phyloP scores from a whole-genome alignment of 768 basidiomycete genomes.

The Collybia mongolica region DNA sequence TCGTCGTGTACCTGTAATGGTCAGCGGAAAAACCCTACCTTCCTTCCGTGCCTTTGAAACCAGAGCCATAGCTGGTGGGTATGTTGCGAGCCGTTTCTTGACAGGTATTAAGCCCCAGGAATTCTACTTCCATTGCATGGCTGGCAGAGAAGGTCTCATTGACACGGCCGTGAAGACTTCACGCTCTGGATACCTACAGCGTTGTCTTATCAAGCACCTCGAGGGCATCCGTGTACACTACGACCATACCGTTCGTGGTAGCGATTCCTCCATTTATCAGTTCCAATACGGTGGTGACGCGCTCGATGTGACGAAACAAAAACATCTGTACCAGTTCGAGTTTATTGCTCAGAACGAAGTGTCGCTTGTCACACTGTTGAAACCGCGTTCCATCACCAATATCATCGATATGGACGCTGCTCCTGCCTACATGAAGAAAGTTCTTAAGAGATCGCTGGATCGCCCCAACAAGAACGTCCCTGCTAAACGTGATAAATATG shows the following conservation, averaged over 20 bases:
- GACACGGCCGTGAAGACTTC: slow-evolving; percentile 99
- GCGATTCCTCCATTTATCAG: slow-evolving; percentile 91
- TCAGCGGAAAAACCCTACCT: slow-evolving; percentile 96
- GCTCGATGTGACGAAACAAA: slow-evolving; percentile 95
- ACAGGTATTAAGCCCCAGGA: slow-evolving; percentile 98
- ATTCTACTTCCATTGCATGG: slow-evolving; percentile 99
- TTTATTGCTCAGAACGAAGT: slow-evolving; percentile 87
- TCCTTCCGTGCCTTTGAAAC: slow-evolving; percentile 98
- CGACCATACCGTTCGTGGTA: slow-evolving; percentile 96
- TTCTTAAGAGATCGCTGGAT: slow-evolving; percentile 67
- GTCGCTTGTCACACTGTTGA: slow-evolving; percentile 73
- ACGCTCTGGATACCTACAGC: slow-evolving; percentile 96
- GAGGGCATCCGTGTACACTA: slow-evolving; percentile 97
- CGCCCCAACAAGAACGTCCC: slow-evolving; percentile 37
- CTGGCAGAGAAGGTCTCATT: slow-evolving; percentile 96
- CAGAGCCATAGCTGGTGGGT: slow-evolving; percentile 96
- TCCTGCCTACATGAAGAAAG: slow-evolving; percentile 81
- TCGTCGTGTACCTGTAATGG: slow-evolving; percentile 98
- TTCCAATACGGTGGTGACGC: slow-evolving; percentile 97
- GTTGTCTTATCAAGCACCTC: slow-evolving; percentile 97
- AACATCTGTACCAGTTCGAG: slow-evolving; percentile 90
- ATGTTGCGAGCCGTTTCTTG: slow-evolving; percentile 97
- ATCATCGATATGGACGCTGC: slow-evolving; percentile 70
- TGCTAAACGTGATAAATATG: slow-evolving; percentile 58
- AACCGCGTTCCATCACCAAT: slow-evolving; percentile 55